Evolutionary conservation across 164 flowering plant genomes (phyloP), one percentile per base, ranked within the genome.

Genomic region (Stephania japonica): DNA sequence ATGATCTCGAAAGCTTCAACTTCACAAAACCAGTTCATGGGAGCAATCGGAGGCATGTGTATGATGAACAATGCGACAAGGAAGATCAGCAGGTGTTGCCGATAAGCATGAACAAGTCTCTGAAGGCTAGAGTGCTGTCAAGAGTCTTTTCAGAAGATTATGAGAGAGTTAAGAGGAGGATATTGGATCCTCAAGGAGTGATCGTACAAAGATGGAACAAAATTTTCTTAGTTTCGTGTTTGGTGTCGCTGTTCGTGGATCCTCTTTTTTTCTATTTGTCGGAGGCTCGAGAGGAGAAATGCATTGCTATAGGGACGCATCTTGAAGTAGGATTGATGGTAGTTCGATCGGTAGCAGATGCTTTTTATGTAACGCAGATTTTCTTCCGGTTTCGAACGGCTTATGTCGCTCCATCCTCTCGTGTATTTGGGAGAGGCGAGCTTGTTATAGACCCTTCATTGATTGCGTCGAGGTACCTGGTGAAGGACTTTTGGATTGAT

Each of bases 351-450:
- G 4, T 90, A 7, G 90, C 88, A 6, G 99, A 94, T 82, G 68
- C 78, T 18, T 91, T 93, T 73, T 93, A 92, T 80, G 65, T 84
- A 24, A 75, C 87, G 71, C 91, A 94, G 69, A 90, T 94, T 72
- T 82, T 75, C 61, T 82, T 87, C 16, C 80, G 84, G 64, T 92
- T 92, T 81, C 85, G 86, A 8, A 94, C 97, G 6, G 98, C 98
- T 66, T 94, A 80, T 71, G 81, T 94, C 21, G 97, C 95, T 1
- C 97, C 97, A 50, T 89, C 92, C 78, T 94, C 97, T 74, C 92
- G 92, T 56, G 97, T 92, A 1, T 90, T 94, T 83, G 98, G 97
- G 70, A 85, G 96, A 81, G 98, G 98, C 38, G 97, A 94, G 78
- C 94, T 94, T 72, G 97, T 92, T 19, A 86, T 88, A 19, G 91